Conservation (phyloP, 176 grass and related monocot species). For the Oryza glumipatula region DNA sequence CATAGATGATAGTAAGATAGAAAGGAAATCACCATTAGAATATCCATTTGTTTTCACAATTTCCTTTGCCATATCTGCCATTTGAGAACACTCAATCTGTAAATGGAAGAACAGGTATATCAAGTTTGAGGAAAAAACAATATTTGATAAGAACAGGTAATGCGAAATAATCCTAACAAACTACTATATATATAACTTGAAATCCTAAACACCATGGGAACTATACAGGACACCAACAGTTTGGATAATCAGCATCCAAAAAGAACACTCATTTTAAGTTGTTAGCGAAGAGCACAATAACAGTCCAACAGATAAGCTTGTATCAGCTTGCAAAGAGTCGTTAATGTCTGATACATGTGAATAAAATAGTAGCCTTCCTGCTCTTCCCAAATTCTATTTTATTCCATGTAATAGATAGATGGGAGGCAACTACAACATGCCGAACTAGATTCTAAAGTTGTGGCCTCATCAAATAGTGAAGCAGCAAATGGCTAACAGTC, state of each 20-base stretch:
- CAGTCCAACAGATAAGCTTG: neutral
- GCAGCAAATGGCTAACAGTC: too few relatives aligned
- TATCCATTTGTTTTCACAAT: conserved; percentile 87
- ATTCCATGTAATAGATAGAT: too few relatives aligned
- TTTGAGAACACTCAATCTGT: conserved; percentile 95
- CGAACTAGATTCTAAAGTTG: too few relatives aligned
- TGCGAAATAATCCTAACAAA: neutral
- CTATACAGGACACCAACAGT: neutral
- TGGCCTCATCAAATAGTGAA: too few relatives aligned
- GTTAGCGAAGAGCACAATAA: neutral
- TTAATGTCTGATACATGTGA: neutral
- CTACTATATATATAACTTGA: neutral
- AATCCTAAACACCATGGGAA: conserved; percentile 15
- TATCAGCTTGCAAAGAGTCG: neutral
- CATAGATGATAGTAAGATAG: neutral
- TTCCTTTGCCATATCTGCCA: conserved; percentile 98
- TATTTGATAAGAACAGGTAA: neutral
- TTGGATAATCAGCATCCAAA: neutral
- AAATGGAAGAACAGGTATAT: conserved; percentile 31
- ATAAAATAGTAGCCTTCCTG: too few relatives aligned
- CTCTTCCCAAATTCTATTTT: too few relatives aligned
- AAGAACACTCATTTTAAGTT: neutral
- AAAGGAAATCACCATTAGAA: conserved; percentile 66
- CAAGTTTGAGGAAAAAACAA: neutral
- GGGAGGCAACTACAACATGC: too few relatives aligned